Conservation (phyloP, 345 rosid genomes). For the Populus pruinosa region DNA sequence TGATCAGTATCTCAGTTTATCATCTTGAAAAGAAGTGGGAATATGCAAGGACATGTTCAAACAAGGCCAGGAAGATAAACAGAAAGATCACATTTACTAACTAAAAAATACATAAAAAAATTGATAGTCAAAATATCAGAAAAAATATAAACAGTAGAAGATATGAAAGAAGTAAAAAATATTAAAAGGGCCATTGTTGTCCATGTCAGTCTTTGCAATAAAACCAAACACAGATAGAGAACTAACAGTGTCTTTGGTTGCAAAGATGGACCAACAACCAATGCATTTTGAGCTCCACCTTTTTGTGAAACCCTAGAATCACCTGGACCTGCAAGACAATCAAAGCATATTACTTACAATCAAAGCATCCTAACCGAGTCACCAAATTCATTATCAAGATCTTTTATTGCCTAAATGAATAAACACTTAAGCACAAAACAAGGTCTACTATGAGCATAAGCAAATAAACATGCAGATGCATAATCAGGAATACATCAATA, state of each 20-base stretch:
- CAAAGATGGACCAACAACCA: constrained; percentile 78
- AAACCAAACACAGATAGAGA: not conserved
- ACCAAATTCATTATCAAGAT: not conserved
- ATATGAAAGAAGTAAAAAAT: not conserved
- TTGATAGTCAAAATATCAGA: not conserved
- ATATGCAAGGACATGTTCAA: not conserved
- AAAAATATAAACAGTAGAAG: not conserved
- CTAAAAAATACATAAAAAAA: too few relatives aligned
- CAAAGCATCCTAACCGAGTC: not conserved
- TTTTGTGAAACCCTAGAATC: constrained; percentile 49
- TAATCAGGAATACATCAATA: constrained; percentile 14
- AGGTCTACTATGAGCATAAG: not conserved
- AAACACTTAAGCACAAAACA: not conserved
- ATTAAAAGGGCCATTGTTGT: not conserved
- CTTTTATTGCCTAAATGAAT: not conserved
- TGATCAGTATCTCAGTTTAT: not conserved
- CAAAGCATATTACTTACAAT: not conserved
- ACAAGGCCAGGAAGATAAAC: not conserved
- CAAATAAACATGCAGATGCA: too few relatives aligned
- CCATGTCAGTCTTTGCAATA: not conserved
- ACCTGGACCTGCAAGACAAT: constrained; percentile 52
- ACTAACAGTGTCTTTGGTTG: constrained; percentile 64
- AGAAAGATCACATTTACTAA: not conserved
- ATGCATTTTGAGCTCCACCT: constrained; percentile 56
- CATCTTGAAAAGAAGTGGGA: not conserved